phyloP scores from a whole-genome alignment of 2,329 filamentous ascomycete species.

The Emergomyces pasteurianus region DNA sequence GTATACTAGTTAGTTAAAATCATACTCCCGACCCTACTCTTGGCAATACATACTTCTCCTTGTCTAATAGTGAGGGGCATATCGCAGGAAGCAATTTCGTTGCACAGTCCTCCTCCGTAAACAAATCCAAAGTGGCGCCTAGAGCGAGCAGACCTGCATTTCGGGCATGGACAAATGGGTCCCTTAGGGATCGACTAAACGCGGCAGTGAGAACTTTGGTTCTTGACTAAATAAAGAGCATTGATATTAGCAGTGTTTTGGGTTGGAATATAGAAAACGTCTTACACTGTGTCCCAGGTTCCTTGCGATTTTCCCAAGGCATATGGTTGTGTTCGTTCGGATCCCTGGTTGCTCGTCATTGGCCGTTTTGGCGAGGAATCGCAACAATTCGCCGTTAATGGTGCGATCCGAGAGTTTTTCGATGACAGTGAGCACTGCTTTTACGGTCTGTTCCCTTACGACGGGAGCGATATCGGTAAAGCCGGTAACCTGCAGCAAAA shows the following conservation, averaged over 20 bases:
- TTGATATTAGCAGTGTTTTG: slow-evolving; percentile 16
- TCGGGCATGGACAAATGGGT: slow-evolving; percentile 88
- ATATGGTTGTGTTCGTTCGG: slow-evolving; percentile 95
- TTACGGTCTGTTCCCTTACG: slow-evolving; percentile 89
- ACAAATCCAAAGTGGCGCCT: slow-evolving; percentile 72
- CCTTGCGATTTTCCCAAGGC: slow-evolving; percentile 88
- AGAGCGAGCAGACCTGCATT: slow-evolving; percentile 82
- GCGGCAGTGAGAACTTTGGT: slow-evolving; percentile 87
- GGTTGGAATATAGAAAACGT: neutral
- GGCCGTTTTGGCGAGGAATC: slow-evolving; percentile 84
- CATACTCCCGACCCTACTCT: neutral
- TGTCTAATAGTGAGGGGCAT: slow-evolving; percentile 77
- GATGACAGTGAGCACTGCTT: slow-evolving; percentile 79
- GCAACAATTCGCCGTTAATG: slow-evolving; percentile 84
- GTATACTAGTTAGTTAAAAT: neutral
- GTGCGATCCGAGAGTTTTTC: slow-evolving; percentile 82
- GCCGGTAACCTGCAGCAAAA: slow-evolving; percentile 58
- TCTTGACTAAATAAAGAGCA: slow-evolving; percentile 44
- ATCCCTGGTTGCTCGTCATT: slow-evolving; percentile 98
- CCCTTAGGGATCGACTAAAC: slow-evolving; percentile 75
- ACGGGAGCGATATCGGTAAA: slow-evolving; percentile 87
- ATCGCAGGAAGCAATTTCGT: slow-evolving; percentile 70
- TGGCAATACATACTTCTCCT: slow-evolving; percentile 55
- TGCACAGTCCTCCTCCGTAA: slow-evolving; percentile 82
- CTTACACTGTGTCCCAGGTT: slow-evolving; percentile 56